Evolutionary conservation across 2,329 filamentous ascomycete genomes (phyloP), one percentile per base, ranked within the genome.

Genomic region (Fusarium sacchari): DNA sequence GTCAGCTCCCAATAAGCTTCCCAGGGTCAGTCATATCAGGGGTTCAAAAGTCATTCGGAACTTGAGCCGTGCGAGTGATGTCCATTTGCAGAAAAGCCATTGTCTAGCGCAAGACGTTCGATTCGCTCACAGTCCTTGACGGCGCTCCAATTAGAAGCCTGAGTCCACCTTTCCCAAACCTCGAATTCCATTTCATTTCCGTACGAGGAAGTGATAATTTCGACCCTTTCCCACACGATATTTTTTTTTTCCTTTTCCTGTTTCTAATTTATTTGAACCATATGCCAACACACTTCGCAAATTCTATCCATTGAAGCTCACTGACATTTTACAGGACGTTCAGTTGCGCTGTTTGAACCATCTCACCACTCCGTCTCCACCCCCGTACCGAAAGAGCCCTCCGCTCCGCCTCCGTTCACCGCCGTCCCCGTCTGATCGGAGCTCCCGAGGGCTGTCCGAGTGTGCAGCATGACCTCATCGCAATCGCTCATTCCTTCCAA

Each of bases 381-480:
- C 64, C 71, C 75, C 75, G 72, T 69, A 65, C 71, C 75, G 71
- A 76, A 47, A 73, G 46, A 69, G 50, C 61, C 64, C 72, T 69
- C 75, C 75, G 75, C 75, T 77, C 75, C 75, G 75, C 75, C 56
- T 58, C 72, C 75, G 75, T 77, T 73, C 71, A 73, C 67, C 67
- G 71, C 71, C 65, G 73, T 43, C 67, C 58, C 75, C 73, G 65
- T 68, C 64, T 58, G 44, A 53, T 73, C 75, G 75, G 75, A 69
- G 68, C 61, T 57, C 68, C 63, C 62, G 61, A 71, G 36, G 28
- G 26, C 43, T 73, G 39, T 36, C 59, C 69, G 55, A 64, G 55
- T 61, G 55, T 46, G 28, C 69, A 69, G 39, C 46, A 43, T 70
- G 60, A 60, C 59, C 60, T 46, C 46, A 66, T 50, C 17, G 28